Base-by-base conservation (phyloP, 306 rosid genomes). In the Quercus rubra region DNA sequence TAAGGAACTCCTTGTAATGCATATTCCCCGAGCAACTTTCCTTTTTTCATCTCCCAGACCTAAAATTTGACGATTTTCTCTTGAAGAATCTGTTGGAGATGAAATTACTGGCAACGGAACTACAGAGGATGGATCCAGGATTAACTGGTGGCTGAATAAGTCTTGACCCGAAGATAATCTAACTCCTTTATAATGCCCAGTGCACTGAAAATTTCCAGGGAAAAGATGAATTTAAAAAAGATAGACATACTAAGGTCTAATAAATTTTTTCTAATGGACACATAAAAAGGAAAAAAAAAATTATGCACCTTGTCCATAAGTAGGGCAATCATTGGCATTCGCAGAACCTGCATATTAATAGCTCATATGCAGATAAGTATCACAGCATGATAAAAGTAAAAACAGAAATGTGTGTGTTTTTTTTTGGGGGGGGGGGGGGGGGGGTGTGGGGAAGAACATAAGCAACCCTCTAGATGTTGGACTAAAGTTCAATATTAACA, bases 1-100 rank as follows among this genome's bases (percentile, higher is more conserved):
- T 78, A 95, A 80, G 81, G 99, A 88, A 77, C 86, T 76, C 79
- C 75, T 85, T 41, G 95, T 88, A 79, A 95, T 74, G 83, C 98
- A 95, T 83, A 95, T 90, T 81, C 97, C 99, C 87, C 99, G 89
- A n/a, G 98, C 98, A 80, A 95, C 91, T 83, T 82, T 86, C 84
- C 86, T 70, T 77, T 89, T 83, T 81, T 63, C 71, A 62, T 87
- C 92, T 80, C 80, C 82, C 77, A 79, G 70, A 80, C 85, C 83
- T 85, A 75, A 82, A 57, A 62, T 82, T 82, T 82, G 85, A 78
- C 86, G 77, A 64, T 76, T 81, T 79, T 87, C 89, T 69, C 31
- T 55, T 67, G 84, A 76, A 74, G 78, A 43, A 69, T 83, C 87
- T 19, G 31, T 73, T 18, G 78, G 85, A 61, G 90, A 78, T 59